Evolutionary conservation across 148 eudicot species (phyloP).

Genomic region (Limonium bicolor): DNA sequence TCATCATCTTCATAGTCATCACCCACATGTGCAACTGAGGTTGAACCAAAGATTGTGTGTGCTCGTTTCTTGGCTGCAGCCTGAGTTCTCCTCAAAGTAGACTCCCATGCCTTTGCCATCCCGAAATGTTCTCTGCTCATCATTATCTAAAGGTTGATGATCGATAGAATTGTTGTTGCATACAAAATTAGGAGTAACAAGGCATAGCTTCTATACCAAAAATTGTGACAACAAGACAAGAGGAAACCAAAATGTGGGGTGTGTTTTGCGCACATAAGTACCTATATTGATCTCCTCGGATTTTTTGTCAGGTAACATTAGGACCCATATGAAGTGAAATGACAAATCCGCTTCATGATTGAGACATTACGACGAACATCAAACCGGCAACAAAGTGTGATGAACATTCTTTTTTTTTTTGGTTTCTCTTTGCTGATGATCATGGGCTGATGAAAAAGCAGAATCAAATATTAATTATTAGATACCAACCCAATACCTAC

Average conservation of each 20-base stretch:
- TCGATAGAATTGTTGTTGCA: background rate
- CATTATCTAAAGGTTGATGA: background rate
- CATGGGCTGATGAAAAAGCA: too few relatives aligned
- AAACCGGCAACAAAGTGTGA: background rate
- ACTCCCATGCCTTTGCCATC: slow-evolving; percentile 88
- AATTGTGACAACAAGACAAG: too few relatives aligned
- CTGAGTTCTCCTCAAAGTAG: slow-evolving; percentile 85
- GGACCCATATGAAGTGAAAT: background rate
- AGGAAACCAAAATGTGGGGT: background rate
- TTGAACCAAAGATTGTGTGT: slow-evolving; percentile 71
- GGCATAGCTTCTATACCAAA: too few relatives aligned
- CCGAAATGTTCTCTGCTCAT: slow-evolving; percentile 21
- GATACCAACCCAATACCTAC: background rate
- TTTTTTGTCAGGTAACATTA: background rate
- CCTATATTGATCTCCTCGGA: too few relatives aligned
- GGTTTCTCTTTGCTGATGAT: too few relatives aligned
- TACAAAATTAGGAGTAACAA: background rate
- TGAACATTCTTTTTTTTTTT: too few relatives aligned
- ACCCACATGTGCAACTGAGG: slow-evolving; percentile 35
- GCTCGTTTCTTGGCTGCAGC: slow-evolving; percentile 83
- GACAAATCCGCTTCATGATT: too few relatives aligned
- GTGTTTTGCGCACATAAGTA: too few relatives aligned
- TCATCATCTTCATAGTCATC: slow-evolving; percentile 20
- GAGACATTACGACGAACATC: background rate
- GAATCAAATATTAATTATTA: too few relatives aligned